phyloP scores from a whole-genome alignment of 1,284 basidiomycete species.

The Cronartium quercuum region DNA sequence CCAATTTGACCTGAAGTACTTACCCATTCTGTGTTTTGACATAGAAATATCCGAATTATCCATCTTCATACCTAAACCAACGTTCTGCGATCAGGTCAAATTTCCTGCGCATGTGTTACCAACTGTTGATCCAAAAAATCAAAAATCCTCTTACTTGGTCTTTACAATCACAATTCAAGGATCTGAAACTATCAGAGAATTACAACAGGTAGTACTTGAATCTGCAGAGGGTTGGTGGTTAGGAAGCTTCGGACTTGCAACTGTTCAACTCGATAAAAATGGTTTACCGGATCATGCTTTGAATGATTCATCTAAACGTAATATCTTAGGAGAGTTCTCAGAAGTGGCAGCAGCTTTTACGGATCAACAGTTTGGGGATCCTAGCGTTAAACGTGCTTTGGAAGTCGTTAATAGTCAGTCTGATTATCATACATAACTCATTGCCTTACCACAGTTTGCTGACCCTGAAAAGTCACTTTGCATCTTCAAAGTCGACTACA shows the following conservation, averaged over 20 bases:
- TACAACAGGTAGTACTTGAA: slow-evolving; percentile 45
- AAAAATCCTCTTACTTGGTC: slow-evolving; percentile 36
- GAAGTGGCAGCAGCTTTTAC: slow-evolving; percentile 26
- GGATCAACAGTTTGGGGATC: slow-evolving; percentile 26
- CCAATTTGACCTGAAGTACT: background rate
- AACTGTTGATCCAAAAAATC: background rate
- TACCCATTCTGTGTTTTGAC: background rate
- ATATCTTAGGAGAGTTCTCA: slow-evolving; percentile 29
- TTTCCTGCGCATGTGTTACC: background rate
- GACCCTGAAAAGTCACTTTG: background rate
- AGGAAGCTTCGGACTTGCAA: slow-evolving; percentile 45
- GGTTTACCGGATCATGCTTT: slow-evolving; percentile 22
- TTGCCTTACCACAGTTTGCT: background rate
- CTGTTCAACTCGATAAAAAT: slow-evolving; percentile 41
- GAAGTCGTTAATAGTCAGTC: slow-evolving; percentile 25
- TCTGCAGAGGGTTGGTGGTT: slow-evolving; percentile 48
- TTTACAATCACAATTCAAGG: slow-evolving; percentile 39
- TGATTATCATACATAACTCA: background rate
- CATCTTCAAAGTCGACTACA: slow-evolving; percentile 40
- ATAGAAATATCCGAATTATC: slow-evolving; percentile 31
- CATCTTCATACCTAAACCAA: slow-evolving; percentile 31
- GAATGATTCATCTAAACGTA: background rate
- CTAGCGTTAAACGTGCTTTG: slow-evolving; percentile 21
- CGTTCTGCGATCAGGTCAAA: slow-evolving; percentile 27
- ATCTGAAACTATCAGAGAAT: slow-evolving; percentile 44